A percentile compares a stretch with the other conserved stretches of the same genome.
phyloP scores from a whole-genome alignment of 768 basidiomycete species.

The Holtermannia corniformis region DNA sequence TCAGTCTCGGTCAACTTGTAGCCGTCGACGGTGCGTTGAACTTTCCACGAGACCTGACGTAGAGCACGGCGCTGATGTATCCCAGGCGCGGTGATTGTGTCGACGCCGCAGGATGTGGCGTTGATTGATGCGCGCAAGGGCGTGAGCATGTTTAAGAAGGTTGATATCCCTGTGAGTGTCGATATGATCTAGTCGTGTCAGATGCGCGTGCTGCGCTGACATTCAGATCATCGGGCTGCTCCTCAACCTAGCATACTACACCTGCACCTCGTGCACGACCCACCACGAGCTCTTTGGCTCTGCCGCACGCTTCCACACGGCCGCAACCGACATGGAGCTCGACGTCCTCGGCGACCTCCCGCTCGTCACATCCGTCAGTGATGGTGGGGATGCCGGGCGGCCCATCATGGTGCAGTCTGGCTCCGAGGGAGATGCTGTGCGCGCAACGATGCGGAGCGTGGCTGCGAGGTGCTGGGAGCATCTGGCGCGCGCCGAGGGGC shows the following conservation, averaged over 20 bases:
- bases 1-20: slow-evolving; percentile 82
- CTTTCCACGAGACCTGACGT: not conserved
- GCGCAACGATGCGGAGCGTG: slow-evolving; percentile 24
- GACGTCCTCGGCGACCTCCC: slow-evolving; percentile 69
- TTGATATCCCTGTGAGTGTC: slow-evolving; percentile 66
- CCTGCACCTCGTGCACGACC: slow-evolving; percentile 61
- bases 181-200: too few relatives aligned
- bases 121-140: slow-evolving; percentile 86
- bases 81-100: slow-evolving; percentile 81
- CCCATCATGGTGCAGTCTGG: slow-evolving; percentile 36
- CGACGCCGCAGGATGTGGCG: slow-evolving; percentile 91
- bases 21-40: slow-evolving; percentile 59
- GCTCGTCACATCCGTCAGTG: slow-evolving; percentile 63
- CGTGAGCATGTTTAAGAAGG: slow-evolving; percentile 81
- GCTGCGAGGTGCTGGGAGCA: slow-evolving; percentile 27
- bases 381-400: slow-evolving; percentile 58
- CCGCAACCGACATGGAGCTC: slow-evolving; percentile 53
- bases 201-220: too few relatives aligned
- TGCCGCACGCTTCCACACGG: slow-evolving; percentile 53
- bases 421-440: slow-evolving; percentile 28
- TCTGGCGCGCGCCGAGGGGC: not conserved
- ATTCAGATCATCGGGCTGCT: slow-evolving; percentile 71
- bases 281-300: slow-evolving; percentile 63
- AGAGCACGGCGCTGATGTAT: not conserved
- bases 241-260: slow-evolving; percentile 78